Percentiles rank a stretch among this genome's conserved stretches.
Conservation (phyloP, 192 early-diverging fungal genomes). For the Backusella tuberculispora region DNA sequence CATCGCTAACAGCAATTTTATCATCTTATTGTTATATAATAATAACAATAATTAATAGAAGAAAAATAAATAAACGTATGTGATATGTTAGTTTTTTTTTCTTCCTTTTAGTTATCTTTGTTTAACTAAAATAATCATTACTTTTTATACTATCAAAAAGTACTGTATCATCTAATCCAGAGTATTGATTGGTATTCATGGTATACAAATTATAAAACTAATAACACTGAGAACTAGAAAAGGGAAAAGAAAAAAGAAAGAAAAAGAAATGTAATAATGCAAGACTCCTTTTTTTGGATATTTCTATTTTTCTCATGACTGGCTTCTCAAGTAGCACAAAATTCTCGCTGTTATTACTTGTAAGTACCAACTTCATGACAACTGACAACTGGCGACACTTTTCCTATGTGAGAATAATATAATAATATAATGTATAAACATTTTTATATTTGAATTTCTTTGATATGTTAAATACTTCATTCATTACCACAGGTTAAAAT, state of each 20-base stretch:
- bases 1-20: background rate
- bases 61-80: too few species aligned
- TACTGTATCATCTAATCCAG: background rate
- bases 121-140: background rate
- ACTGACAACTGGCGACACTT: too few species aligned
- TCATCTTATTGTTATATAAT: background rate
- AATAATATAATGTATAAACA: too few species aligned
- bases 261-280: background rate
- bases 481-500: too few species aligned
- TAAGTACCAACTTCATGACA: too few species aligned
- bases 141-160: background rate
- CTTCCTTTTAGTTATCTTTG: too few species aligned
- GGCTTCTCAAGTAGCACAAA: background rate
- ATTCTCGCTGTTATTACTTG: too few species aligned
- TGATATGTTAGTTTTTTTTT: background rate
- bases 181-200: background rate
- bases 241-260: background rate
- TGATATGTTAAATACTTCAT: too few species aligned
- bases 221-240: background rate
- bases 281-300: background rate
- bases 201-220: background rate
- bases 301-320: background rate
- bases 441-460: too few species aligned
- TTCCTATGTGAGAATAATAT: too few species aligned
- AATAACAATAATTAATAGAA: background rate